Conservation (phyloP, 352 stramenopile species). For the Stramenopiles sp. region DNA sequence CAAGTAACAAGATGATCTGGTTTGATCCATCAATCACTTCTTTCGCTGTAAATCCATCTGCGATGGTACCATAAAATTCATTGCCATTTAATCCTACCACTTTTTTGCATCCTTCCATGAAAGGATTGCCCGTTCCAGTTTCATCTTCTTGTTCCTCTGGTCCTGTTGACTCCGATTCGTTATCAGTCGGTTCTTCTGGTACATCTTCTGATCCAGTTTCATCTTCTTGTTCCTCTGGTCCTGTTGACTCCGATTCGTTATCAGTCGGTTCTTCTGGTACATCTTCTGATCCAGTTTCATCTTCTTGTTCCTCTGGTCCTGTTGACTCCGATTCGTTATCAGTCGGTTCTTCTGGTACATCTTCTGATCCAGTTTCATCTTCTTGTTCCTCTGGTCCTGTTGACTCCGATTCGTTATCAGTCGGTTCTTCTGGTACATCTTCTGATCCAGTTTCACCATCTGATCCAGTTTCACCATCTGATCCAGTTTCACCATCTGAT, state of each 20-base stretch:
- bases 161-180: too few species aligned
- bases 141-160: too few species aligned
- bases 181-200: not conserved
- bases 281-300: not conserved
- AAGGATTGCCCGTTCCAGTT: too few species aligned
- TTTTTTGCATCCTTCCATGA: not conserved
- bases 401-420: not conserved
- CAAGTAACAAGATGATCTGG: not conserved
- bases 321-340: not conserved
- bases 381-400: not conserved
- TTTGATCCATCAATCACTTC: not conserved
- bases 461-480: not conserved
- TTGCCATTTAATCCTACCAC: not conserved
- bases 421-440: not conserved
- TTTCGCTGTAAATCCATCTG: not conserved
- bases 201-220: not conserved
- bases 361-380: not conserved
- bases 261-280: not conserved
- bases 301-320: too few species aligned
- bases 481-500: not conserved
- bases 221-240: not conserved
- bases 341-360: not conserved
- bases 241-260: not conserved
- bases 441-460: not conserved
- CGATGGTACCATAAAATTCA: not conserved